Conservation (phyloP, 768 basidiomycete genomes). For the Naganishia vishniacii region DNA sequence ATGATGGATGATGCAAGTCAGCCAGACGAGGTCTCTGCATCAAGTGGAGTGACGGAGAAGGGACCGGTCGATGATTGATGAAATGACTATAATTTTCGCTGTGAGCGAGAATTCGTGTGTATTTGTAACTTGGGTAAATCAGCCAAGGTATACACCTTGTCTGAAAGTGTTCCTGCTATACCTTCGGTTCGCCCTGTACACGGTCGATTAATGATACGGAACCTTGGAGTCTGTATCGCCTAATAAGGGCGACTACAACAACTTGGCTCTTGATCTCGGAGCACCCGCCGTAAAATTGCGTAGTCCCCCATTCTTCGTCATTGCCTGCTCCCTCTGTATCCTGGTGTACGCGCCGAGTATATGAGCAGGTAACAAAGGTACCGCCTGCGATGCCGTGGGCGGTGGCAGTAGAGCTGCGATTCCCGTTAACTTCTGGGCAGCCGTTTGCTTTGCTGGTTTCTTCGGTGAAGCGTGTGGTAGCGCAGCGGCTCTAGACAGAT, state of each 20-base stretch:
- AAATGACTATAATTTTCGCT: neutral
- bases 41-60: neutral
- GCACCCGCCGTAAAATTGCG: slow-evolving; percentile 23
- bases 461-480: slow-evolving; percentile 7
- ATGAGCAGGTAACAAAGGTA: slow-evolving; percentile 21
- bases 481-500: neutral
- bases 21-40: too few species aligned
- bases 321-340: slow-evolving; percentile 19
- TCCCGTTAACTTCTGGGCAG: neutral
- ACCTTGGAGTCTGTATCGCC: too few species aligned
- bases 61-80: neutral
- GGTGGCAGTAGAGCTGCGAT: slow-evolving; percentile 6
- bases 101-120: too few species aligned
- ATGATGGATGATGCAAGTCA: too few species aligned
- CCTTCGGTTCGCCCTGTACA: too few species aligned
- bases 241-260: neutral
- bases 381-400: slow-evolving; percentile 15
- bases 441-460: slow-evolving; percentile 6
- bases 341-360: slow-evolving; percentile 21
- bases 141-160: too few species aligned
- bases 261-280: slow-evolving; percentile 18
- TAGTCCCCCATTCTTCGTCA: slow-evolving; percentile 20
- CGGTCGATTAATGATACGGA: too few species aligned
- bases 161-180: too few species aligned
- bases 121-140: too few species aligned